Evolutionary conservation across 495 filamentous ascomycete genomes (phyloP).

Genomic region (Penicillium egyptiacum): DNA sequence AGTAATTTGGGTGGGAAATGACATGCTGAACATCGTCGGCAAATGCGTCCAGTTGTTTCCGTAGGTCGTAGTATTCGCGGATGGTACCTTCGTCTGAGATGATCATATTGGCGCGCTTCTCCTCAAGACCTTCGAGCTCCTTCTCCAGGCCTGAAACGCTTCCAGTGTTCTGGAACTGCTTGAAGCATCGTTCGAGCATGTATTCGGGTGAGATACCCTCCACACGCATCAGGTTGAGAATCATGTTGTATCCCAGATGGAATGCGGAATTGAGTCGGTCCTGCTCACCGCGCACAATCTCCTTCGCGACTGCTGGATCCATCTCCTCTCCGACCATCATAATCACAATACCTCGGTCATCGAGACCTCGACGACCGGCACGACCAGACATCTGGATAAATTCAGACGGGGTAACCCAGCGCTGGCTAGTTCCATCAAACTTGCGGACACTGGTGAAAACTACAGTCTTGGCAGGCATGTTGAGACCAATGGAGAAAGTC

Average conservation of each 20-base stretch:
- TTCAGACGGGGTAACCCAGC: constrained; percentile 91
- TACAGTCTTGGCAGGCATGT: constrained; percentile 99
- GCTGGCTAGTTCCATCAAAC: constrained; percentile 78
- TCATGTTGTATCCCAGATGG: constrained; percentile 99
- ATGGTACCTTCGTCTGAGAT: constrained; percentile 85
- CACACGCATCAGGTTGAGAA: constrained; percentile 91
- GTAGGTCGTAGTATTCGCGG: constrained; percentile 86
- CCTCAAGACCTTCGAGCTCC: constrained; percentile 72
- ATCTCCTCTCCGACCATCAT: constrained; percentile 99
- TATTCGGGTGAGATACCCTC: constrained; percentile 95
- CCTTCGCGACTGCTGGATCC: constrained; percentile 89
- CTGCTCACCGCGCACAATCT: constrained; percentile 93
- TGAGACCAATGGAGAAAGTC: constrained; percentile 96
- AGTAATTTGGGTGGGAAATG: constrained; percentile 85
- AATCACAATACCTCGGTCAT: constrained; percentile 97
- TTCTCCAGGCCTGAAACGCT: constrained; percentile 79
- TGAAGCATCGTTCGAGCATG: constrained; percentile 96
- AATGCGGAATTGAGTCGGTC: constrained; percentile 97
- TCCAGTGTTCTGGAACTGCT: constrained; percentile 93
- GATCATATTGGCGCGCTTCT: constrained; percentile 64
- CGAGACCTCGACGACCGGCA: constrained; percentile 92
- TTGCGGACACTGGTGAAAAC: constrained; percentile 96
- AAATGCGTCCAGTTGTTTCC: constrained; percentile 78
- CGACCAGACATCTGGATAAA: constrained; percentile 99
- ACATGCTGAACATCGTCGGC: constrained; percentile 82